These are phyloP conservation scores for Coemansia biformis DNA, from an alignment of 192 early-diverging fungal genomes.

Conservation along the genomic window DNA sequence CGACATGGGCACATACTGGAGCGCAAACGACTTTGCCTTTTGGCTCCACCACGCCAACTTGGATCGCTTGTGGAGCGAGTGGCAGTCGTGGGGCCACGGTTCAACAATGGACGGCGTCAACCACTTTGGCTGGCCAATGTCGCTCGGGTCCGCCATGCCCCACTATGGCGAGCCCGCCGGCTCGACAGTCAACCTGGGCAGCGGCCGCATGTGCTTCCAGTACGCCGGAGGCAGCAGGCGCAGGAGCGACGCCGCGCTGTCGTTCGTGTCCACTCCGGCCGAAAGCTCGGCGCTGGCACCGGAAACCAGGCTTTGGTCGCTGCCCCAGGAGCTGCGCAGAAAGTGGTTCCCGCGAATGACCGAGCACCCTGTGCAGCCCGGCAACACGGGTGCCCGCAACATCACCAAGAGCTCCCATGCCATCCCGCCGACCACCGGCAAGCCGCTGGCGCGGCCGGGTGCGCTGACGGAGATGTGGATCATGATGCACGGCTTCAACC, in stretches of 20 bases:
- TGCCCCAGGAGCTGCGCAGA: slow-evolving; percentile 27
- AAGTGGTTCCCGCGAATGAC: slow-evolving; percentile 44
- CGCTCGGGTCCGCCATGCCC: slow-evolving; percentile 21
- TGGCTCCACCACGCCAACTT: slow-evolving; percentile 61
- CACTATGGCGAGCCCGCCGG: slow-evolving; percentile 37
- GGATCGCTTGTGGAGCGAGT: slow-evolving; percentile 54
- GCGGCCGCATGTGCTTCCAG: slow-evolving; percentile 43
- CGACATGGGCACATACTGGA: slow-evolving; percentile 51
- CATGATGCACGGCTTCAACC: slow-evolving; percentile 43
- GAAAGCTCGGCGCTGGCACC: slow-evolving; percentile 1
- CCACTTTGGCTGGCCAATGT: slow-evolving; percentile 17
- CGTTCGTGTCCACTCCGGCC: slow-evolving; percentile 19
- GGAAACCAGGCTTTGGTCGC: slow-evolving; percentile 16
- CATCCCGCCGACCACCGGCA: slow-evolving; percentile 5
- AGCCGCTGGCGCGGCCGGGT: slow-evolving; percentile 25
- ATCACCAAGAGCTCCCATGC: slow-evolving; percentile 4
- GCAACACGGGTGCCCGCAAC: not conserved
- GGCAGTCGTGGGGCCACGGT: slow-evolving; percentile 50
- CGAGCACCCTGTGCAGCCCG: not conserved
- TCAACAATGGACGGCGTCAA: slow-evolving; percentile 41
- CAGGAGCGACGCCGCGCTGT: slow-evolving; percentile 6
- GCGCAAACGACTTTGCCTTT: slow-evolving; percentile 57
- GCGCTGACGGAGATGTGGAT: slow-evolving; percentile 43
- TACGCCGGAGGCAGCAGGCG: slow-evolving; percentile 20
- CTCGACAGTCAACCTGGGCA: slow-evolving; percentile 37